Conservation (phyloP, 192 early-diverging fungal genomes). For the Coemansia sp. region DNA sequence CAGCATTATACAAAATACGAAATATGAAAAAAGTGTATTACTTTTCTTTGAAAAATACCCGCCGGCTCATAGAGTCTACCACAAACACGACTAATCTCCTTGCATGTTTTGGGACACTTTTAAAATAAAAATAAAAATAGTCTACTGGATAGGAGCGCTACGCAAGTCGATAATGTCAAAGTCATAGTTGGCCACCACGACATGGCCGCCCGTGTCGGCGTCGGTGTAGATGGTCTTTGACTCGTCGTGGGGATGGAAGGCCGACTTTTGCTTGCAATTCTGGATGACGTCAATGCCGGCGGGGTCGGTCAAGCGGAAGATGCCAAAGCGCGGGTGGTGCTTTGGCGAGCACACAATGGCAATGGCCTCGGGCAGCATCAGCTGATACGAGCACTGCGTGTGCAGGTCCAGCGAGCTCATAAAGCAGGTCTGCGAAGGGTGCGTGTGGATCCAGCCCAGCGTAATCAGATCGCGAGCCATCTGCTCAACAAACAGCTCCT, state of each 20-base stretch:
- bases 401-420: slow-evolving; percentile 91
- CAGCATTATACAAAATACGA: slow-evolving; percentile 58
- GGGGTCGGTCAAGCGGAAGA: slow-evolving; percentile 86
- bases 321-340: slow-evolving; percentile 68
- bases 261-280: slow-evolving; percentile 62
- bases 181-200: slow-evolving; percentile 41
- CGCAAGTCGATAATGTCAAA: slow-evolving; percentile 53
- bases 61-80: neutral
- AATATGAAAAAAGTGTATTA: neutral
- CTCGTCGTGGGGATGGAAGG: slow-evolving; percentile 78
- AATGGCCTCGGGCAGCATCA: slow-evolving; percentile 89
- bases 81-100: neutral
- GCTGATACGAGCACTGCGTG: slow-evolving; percentile 88
- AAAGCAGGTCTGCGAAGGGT: slow-evolving; percentile 93
- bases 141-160: slow-evolving; percentile 6
- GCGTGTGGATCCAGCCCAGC: slow-evolving; percentile 91
- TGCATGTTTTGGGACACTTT: slow-evolving; percentile 1
- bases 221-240: slow-evolving; percentile 41
- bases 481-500: slow-evolving; percentile 77
- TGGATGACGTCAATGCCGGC: slow-evolving; percentile 76
- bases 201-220: slow-evolving; percentile 46
- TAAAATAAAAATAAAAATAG: neutral
- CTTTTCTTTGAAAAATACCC: neutral
- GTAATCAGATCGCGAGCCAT: slow-evolving; percentile 73
- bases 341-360: slow-evolving; percentile 85